These are phyloP conservation scores for Ophiostoma sp. DNA, from an alignment of 2,329 filamentous ascomycete genomes.

Conservation along the genomic window DNA sequence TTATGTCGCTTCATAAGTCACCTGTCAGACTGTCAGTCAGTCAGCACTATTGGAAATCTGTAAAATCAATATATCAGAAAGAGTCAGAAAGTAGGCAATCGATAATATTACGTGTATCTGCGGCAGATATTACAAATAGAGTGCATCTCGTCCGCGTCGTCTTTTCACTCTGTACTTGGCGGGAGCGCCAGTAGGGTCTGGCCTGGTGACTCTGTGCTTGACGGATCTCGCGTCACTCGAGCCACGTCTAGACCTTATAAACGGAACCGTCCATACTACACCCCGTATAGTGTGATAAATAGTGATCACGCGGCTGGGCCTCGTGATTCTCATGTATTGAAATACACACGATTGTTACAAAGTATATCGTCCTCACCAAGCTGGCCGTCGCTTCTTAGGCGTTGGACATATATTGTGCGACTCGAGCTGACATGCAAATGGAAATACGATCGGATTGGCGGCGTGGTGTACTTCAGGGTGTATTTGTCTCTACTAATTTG, in stretches of 20 bases:
- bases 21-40: not conserved
- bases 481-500: not conserved
- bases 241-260: slow-evolving; percentile 11
- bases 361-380: not conserved
- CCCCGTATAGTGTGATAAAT: not conserved
- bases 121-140: not conserved
- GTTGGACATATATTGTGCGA: not conserved
- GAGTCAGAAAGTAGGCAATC: not conserved
- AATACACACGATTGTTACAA: not conserved
- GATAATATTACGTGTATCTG: not conserved
- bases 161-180: too few relatives aligned
- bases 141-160: not conserved
- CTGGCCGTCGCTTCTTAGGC: not conserved
- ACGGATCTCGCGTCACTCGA: slow-evolving; percentile 24
- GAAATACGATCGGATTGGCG: not conserved
- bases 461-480: not conserved
- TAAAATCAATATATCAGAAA: not conserved
- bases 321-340: slow-evolving; percentile 1
- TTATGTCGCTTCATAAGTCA: not conserved
- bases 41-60: not conserved
- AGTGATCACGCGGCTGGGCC: not conserved
- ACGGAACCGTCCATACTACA: not conserved
- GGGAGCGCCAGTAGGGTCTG: slow-evolving; percentile 20
- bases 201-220: slow-evolving; percentile 22
- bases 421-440: not conserved